Evolutionary conservation across 2,329 filamentous ascomycete species (phyloP), one percentile per base, ranked within the genome.

Genomic region (Zopfia rhizophila): DNA sequence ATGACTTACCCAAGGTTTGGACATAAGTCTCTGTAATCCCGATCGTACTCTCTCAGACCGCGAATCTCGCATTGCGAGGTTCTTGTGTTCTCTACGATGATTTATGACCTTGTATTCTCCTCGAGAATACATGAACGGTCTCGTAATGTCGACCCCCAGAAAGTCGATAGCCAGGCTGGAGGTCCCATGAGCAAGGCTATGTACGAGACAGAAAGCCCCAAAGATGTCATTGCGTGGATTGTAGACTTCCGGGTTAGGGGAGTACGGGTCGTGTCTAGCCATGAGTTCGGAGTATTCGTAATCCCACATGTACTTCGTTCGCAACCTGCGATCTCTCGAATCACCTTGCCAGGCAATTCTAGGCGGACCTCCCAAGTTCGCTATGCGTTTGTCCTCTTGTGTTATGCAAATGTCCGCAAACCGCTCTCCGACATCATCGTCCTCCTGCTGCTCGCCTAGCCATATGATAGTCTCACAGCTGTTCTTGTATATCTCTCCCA

Each of bases 51-150:
- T n/a, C 24, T 8, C 24, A 27, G 24, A 27, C n/a, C n/a, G n/a
- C n/a, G n/a, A n/a, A n/a, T n/a, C n/a, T n/a, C n/a, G n/a, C n/a
- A n/a, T 23, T n/a, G n/a, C n/a, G n/a, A n/a, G n/a, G n/a, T 27
- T 27, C n/a, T 27, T 8, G 24, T n/a, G 8, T 27, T 27, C 24
- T n/a, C 8, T n/a, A n/a, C n/a, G n/a, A n/a, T n/a, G n/a, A n/a
- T n/a, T 28, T 21, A 19, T 37, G 18, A 24, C 30, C 13, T 48
- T 44, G 11, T 46, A 42, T 7, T 33, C 35, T 23, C 51, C n/a
- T n/a, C n/a, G n/a, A n/a, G n/a, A n/a, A n/a, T n/a, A n/a, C n/a
- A n/a, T n/a, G n/a, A n/a, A n/a, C n/a, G n/a, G n/a, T 8, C n/a
- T 27, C 8, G 24, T 8, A n/a, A 27, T 8, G 8, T n/a, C n/a